A percentile compares a stretch with the other conserved stretches of the same genome.
Evolutionary conservation across 495 filamentous ascomycete genomes (phyloP).

Genomic region (Beverwykella pulmonaria): DNA sequence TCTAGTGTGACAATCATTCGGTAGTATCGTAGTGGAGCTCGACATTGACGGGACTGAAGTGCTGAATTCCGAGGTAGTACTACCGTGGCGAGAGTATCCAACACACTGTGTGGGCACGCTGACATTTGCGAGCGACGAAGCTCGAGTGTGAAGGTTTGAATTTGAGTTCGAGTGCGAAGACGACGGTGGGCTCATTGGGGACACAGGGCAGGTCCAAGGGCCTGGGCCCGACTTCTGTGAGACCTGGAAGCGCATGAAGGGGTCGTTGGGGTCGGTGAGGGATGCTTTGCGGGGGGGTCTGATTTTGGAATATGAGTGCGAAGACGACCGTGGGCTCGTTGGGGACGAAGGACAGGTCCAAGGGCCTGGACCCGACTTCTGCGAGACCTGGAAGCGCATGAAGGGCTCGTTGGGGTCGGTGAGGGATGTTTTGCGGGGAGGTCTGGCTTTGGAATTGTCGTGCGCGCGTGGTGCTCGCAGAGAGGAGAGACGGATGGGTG

Average conservation of each 20-base stretch:
- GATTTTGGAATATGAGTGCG: neutral
- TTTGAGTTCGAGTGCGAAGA: conserved; percentile 5
- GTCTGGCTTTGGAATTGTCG: neutral
- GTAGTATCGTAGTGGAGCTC: neutral
- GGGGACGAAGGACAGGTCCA: neutral
- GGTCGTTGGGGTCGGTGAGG: conserved; percentile 24
- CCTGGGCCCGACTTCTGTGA: conserved; percentile 17
- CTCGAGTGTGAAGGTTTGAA: neutral
- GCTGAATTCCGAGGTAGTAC: conserved; percentile 28
- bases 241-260: conserved; percentile 28
- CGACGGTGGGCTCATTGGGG: conserved; percentile 18
- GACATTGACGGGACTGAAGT: conserved; percentile 19
- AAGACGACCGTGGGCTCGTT: conserved; percentile 14
- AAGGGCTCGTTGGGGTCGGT: conserved; percentile 28
- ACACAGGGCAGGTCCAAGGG: neutral
- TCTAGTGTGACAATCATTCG: conserved; percentile 18
- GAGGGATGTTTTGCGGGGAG: conserved; percentile 9
- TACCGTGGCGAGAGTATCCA: conserved; percentile 9
- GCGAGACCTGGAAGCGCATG: conserved; percentile 26
- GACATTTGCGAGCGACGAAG: conserved; percentile 23
- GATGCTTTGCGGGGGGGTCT: conserved; percentile 8
- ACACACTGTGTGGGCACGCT: conserved; percentile 14
- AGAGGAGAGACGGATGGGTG: conserved; percentile 25
- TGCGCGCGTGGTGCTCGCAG: conserved; percentile 5
- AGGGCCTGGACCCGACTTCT: conserved; percentile 13